These are phyloP conservation scores for Lenwebbia sp. DNA, from an alignment of 345 rosid species.

Conservation along the genomic window DNA sequence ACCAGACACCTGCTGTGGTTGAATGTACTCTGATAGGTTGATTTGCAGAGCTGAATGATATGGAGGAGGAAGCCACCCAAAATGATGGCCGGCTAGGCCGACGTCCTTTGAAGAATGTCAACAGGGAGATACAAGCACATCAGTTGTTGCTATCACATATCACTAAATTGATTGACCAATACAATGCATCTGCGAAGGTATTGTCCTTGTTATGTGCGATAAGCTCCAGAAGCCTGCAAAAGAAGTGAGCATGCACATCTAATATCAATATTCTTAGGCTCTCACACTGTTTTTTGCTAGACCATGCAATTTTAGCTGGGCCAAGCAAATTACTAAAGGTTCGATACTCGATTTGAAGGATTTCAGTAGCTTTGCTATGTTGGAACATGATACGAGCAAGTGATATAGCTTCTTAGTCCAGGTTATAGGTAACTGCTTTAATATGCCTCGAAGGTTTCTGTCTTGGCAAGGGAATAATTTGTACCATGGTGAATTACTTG, in stretches of 20 bases:
- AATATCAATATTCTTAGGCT: not conserved
- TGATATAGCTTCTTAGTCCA: not conserved
- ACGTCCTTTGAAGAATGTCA: slow-evolving; percentile 33
- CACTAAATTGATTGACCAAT: slow-evolving; percentile 23
- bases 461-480: not conserved
- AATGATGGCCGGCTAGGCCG: slow-evolving; percentile 79
- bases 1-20: not conserved
- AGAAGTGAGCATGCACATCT: not conserved
- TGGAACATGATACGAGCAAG: not conserved
- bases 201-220: not conserved
- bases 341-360: not conserved
- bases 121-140: slow-evolving; percentile 60
- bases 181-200: slow-evolving; percentile 46
- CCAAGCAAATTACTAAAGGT: not conserved
- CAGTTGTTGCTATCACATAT: slow-evolving; percentile 37
- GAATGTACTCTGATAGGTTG: not conserved
- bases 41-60: slow-evolving; percentile 39
- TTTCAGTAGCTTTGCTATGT: not conserved
- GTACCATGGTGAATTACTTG: not conserved
- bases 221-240: not conserved
- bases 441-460: not conserved
- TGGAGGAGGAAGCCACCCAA: slow-evolving; percentile 57
- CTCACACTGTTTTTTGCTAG: not conserved
- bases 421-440: not conserved
- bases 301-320: not conserved